These are phyloP conservation scores for Marasmius oreades DNA, from an alignment of 1,284 basidiomycete genomes.

Conservation along the genomic window DNA sequence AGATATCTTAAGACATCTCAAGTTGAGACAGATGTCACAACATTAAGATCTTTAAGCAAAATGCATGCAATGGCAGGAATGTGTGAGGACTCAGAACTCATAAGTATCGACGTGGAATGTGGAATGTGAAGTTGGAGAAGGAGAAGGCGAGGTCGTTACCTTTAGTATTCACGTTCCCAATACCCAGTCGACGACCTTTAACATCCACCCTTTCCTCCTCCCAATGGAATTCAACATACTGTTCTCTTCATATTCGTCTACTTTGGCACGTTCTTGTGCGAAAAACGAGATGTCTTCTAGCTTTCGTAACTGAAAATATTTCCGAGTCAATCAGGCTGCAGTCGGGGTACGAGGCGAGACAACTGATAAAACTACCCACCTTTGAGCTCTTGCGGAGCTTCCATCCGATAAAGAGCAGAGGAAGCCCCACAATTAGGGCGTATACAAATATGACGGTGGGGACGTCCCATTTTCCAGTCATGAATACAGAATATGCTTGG, in stretches of 20 bases:
- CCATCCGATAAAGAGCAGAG: conserved; percentile 53
- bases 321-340: neutral
- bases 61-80: too few relatives aligned
- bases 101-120: too few relatives aligned
- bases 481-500: conserved; percentile 52
- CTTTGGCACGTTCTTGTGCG: conserved; percentile 30
- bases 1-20: too few relatives aligned
- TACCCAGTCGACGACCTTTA: too few relatives aligned
- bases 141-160: too few relatives aligned
- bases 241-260: conserved; percentile 36
- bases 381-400: conserved; percentile 55
- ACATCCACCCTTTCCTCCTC: neutral
- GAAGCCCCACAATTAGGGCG: conserved; percentile 51
- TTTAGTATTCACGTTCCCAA: too few relatives aligned
- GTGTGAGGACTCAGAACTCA: too few relatives aligned
- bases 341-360: neutral
- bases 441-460: conserved; percentile 56
- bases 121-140: too few relatives aligned
- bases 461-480: conserved; percentile 50
- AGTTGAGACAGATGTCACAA: too few relatives aligned
- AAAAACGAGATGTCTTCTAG: conserved; percentile 38
- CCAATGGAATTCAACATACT: too few relatives aligned
- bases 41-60: too few relatives aligned
- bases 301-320: conserved; percentile 28
- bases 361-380: conserved; percentile 22